Evolutionary conservation across 1,139 yeast genomes (phyloP), one percentile per base, ranked within the genome.

Genomic region (Zygoascus hellenicus): DNA sequence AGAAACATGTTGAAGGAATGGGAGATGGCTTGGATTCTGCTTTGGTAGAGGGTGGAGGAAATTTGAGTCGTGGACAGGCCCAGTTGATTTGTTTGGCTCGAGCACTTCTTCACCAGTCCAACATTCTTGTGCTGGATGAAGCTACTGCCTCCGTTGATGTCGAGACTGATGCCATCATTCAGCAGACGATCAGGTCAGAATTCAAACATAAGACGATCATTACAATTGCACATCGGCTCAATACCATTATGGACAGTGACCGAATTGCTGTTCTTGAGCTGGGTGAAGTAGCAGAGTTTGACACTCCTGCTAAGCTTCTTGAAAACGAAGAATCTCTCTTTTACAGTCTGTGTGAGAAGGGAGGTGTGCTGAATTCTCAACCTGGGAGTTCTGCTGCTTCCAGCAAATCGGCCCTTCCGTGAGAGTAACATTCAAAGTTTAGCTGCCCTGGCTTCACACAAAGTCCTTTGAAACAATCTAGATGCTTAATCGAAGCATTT

Each of bases 141-240:
- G 95, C 95, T 0, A 86, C 95, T 0, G 90, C 95, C 0, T 83
- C 92, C 2, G 90, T 86, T 29, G 95, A 86, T 61, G 78, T 82
- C 16, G 85, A 83, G 58, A 85, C 95, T 0, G 95, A 85, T 58
- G 75, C 74, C 52, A 76, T 83, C 48, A 78, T 85, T 47, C 95
- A 85, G 65, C 77, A 79, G 52, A 83, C 94, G 0, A 83, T 85
- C 36, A 70, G 90, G 50, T 60, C 67, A 2, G 80, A 79, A 56
- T 83, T 85, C 61, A 69, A 67, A 42, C 75, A 80, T 51, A 75
- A 81, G 57, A 85, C 94, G 0, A 83, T 84, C 50, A 65, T 85
- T 45, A 84, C 94, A 0, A 83, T 85, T 58, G 95, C 95, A 0
- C 95, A 85, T 58, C 72, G 96, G 50, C 72, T 87, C 49, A 87